These are phyloP conservation scores for Candida gigantensis DNA, from an alignment of 1,139 yeast species.

Conservation along the genomic window DNA sequence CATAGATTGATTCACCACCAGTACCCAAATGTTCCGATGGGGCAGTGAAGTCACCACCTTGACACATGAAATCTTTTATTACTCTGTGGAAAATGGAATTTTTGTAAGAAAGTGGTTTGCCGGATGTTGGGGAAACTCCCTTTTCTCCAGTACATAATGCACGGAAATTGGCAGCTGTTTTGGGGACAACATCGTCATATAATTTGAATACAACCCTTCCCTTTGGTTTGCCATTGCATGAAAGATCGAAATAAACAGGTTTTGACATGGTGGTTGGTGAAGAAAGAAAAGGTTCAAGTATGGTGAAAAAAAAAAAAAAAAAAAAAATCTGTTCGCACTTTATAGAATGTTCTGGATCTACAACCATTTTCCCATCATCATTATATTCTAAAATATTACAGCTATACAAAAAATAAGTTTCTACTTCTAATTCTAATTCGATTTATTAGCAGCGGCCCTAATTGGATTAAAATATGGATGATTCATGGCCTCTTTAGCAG, in stretches of 20 bases:
- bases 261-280: background rate
- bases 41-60: slow-evolving; percentile 95
- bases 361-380: no score
- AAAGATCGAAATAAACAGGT: slow-evolving; percentile 67
- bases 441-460: slow-evolving; percentile 15
- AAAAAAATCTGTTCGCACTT: no score
- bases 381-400: background rate
- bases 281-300: background rate
- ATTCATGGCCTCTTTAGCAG: slow-evolving; percentile 93
- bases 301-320: no score
- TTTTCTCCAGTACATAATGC: slow-evolving; percentile 89
- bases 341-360: background rate
- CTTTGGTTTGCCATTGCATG: slow-evolving; percentile 61
- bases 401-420: background rate
- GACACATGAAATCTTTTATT: slow-evolving; percentile 88
- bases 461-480: slow-evolving; percentile 66
- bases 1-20: slow-evolving; percentile 94
- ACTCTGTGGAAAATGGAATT: slow-evolving; percentile 89
- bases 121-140: slow-evolving; percentile 60
- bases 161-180: slow-evolving; percentile 90
- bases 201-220: slow-evolving; percentile 81
- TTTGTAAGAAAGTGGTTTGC: slow-evolving; percentile 71
- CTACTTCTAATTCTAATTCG: no score
- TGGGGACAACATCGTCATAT: slow-evolving; percentile 81
- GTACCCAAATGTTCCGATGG: slow-evolving; percentile 63